Percentiles rank a stretch among this genome's conserved stretches.
Conservation (phyloP, 768 basidiomycete genomes). For the Sutorius australiensis region DNA sequence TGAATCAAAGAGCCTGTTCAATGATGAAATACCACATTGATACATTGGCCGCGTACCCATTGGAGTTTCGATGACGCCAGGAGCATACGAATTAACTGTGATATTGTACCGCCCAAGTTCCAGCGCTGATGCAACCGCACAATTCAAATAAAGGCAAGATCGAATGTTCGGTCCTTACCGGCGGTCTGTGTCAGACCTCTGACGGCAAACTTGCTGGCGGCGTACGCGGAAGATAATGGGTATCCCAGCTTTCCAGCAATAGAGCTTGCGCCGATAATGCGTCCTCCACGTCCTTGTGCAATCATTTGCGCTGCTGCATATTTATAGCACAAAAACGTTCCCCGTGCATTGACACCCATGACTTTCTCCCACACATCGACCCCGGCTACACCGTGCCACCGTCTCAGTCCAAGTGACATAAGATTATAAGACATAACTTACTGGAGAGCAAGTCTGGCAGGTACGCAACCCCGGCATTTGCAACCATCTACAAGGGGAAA, state of each 20-base stretch:
- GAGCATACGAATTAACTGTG: constrained; percentile 41
- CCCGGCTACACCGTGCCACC: constrained; percentile 22
- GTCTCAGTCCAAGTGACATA: background rate
- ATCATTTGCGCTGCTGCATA: constrained; percentile 63
- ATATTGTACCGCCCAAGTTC: constrained; percentile 36
- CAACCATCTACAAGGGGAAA: constrained; percentile 21
- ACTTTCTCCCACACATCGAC: constrained; percentile 39
- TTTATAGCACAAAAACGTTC: constrained; percentile 60
- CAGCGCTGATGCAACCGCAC: constrained; percentile 2
- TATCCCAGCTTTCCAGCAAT: constrained; percentile 2
- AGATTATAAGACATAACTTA: background rate
- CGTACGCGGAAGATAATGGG: constrained; percentile 22
- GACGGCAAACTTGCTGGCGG: constrained; percentile 40
- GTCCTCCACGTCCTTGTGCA: constrained; percentile 46
- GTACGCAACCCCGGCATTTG: constrained; percentile 19
- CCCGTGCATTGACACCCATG: constrained; percentile 52
- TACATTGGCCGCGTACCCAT: constrained; percentile 24
- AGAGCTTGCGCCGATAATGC: constrained; percentile 46
- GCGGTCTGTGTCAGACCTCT: constrained; percentile 39
- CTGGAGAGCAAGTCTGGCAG: background rate
- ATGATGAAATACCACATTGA: background rate
- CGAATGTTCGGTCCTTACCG: constrained; percentile 20
- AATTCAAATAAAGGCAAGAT: background rate
- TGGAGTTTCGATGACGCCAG: constrained; percentile 30
- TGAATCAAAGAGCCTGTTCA: background rate